Base-by-base conservation (phyloP, 345 rosid species). In the Acer yangbiense region DNA sequence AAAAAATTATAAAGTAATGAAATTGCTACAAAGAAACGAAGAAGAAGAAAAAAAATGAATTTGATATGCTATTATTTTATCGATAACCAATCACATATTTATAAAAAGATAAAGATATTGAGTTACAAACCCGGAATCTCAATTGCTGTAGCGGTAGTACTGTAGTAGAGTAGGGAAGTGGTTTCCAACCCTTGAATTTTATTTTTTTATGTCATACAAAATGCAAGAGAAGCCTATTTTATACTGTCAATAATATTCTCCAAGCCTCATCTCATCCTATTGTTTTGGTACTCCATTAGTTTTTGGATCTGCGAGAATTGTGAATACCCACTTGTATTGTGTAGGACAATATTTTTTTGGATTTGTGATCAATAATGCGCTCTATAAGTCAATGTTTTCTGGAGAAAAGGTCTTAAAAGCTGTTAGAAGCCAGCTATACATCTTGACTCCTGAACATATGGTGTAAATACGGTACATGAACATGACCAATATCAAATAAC, bases 391-490 rank as follows among this genome's bases (percentile, higher is more conserved):
- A 76, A 68, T 2, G 29, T 4, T 46, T 70, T 54, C 62, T 9
- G 71, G 74, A 84, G 6, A 35, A 69, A 21, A 23, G 4, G 32
- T n/a, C 52, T 27, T n/a, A 41, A 72, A 77, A 75, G 77, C 82
- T 85, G 85, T 61, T 75, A 72, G 55, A 29, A 75, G 83, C 81
- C 76, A 68, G 58, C 75, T 74, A 67, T 44, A 35, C 83, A 23
- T 20, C 74, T 65, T 76, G 60, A 81, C 39, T 17, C 12, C 70
- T 32, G 17, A 64, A 64, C 13, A 25, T 4, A 27, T 3, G 1
- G 1, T 14, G 57, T 52, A 52, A 14, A 52, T 13, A 52, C 14
- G 17, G 54, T 48, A 48, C 54, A 48, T 48, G 16, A 48, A 48
- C 32, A 29, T 29, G 32, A 29, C 32, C n/a, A n/a, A n/a, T n/a